Percentiles rank a stretch among this genome's conserved stretches.
Evolutionary conservation across 2,329 filamentous ascomycete genomes (phyloP).

Genomic region (Venturia carpophila): DNA sequence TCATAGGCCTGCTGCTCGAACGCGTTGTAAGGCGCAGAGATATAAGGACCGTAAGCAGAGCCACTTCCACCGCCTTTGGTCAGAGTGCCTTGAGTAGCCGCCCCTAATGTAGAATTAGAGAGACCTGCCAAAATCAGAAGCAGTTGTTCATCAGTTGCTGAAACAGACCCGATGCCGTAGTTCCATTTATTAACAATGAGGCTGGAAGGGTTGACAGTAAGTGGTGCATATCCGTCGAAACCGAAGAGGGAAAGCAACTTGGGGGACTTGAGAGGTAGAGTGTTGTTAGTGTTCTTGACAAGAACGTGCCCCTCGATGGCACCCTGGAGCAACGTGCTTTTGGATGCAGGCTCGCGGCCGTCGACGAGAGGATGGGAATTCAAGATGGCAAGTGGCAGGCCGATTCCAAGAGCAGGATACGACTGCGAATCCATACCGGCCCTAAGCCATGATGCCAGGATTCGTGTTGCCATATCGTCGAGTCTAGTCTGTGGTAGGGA

Average conservation of each 20-base stretch:
- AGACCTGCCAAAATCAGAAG: not conserved
- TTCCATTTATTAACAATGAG: conserved; percentile 15
- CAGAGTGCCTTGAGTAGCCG: conserved; percentile 28
- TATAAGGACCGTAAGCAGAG: conserved; percentile 28
- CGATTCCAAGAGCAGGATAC: conserved; percentile 13
- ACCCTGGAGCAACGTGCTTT: conserved; percentile 44
- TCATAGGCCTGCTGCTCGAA: conserved; percentile 28
- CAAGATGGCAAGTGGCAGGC: conserved; percentile 2
- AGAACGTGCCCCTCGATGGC: conserved; percentile 53
- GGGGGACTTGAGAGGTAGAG: conserved; percentile 46
- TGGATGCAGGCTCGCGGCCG: conserved; percentile 45
- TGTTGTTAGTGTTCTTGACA: conserved; percentile 51
- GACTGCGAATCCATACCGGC: conserved; percentile 3
- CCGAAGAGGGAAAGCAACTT: conserved; percentile 41
- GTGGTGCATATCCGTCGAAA: conserved; percentile 19
- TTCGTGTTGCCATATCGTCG: conserved; percentile 30
- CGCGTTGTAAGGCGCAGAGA: conserved; percentile 31
- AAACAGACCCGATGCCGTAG: conserved; percentile 18
- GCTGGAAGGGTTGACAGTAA: conserved; percentile 17
- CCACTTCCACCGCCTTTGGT: conserved; percentile 32
- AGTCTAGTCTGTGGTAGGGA: conserved; percentile 26
- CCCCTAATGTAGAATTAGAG: conserved; percentile 15
- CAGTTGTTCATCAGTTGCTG: not conserved
- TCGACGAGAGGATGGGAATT: conserved; percentile 36
- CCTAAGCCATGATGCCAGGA: conserved; percentile 24